A percentile compares a stretch with the other conserved stretches of the same genome.
phyloP scores from a whole-genome alignment of 306 rosid genomes.

The Lathyrus oleraceus region DNA sequence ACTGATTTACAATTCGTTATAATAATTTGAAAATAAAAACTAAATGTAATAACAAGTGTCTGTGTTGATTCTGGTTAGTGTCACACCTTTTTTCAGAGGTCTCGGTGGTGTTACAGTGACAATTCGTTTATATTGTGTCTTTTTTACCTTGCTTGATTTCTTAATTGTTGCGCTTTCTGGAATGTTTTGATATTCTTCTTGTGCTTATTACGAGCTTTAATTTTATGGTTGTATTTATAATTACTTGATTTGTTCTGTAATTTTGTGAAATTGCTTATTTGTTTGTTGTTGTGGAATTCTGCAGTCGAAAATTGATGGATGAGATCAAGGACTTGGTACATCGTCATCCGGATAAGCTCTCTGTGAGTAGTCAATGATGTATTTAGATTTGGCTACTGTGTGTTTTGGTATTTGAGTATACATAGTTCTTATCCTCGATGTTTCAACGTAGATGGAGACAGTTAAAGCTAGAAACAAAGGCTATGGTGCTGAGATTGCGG shows the following conservation, averaged over 20 bases:
- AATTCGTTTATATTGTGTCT: not conserved
- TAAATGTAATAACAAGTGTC: too few species aligned
- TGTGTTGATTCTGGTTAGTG: too few species aligned
- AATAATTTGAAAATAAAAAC: too few species aligned
- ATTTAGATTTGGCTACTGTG: constrained; percentile 25
- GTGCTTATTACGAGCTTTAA: not conserved
- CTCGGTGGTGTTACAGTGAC: too few species aligned
- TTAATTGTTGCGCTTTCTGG: constrained; percentile 24
- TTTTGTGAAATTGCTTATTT: constrained; percentile 14
- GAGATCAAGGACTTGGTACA: constrained; percentile 72
- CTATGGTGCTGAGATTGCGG: constrained; percentile 66
- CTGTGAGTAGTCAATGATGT: constrained; percentile 52
- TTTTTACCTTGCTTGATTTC: not conserved
- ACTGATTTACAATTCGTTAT: not conserved
- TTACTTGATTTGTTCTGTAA: constrained; percentile 1
- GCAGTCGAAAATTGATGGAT: constrained; percentile 76
- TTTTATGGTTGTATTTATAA: not conserved
- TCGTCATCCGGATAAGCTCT: constrained; percentile 79
- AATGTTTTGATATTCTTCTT: not conserved
- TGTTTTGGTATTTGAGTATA: constrained; percentile 29
- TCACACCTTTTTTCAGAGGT: too few species aligned
- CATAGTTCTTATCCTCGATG: constrained; percentile 28
- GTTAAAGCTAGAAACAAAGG: constrained; percentile 70
- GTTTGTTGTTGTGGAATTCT: constrained; percentile 42
- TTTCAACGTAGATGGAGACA: constrained; percentile 63